phyloP scores from a whole-genome alignment of 805 yeast genomes.

The Wickerhamiella musiphila region DNA sequence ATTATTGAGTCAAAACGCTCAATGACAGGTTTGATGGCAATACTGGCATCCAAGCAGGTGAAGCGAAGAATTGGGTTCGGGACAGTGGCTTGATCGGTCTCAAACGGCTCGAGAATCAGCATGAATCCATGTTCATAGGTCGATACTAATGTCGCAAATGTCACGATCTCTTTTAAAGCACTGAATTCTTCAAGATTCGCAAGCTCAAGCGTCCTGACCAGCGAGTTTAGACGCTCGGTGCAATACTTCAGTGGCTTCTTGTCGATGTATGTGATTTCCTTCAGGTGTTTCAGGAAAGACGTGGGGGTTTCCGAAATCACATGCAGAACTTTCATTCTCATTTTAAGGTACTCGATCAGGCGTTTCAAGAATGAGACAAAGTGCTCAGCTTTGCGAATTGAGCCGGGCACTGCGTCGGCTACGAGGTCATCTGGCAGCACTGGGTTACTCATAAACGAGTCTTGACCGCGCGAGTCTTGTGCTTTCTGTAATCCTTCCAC shows the following conservation, averaged over 20 bases:
- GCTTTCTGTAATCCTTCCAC: conserved; percentile 70
- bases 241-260: conserved; percentile 82
- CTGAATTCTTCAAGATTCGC: conserved; percentile 78
- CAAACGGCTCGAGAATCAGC: conserved; percentile 86
- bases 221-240: conserved; percentile 72
- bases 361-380: conserved; percentile 84
- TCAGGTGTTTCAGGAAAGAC: conserved; percentile 80
- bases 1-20: conserved; percentile 84
- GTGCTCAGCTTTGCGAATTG: conserved; percentile 92
- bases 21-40: conserved; percentile 92
- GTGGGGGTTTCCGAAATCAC: conserved; percentile 96
- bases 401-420: conserved; percentile 92
- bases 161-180: conserved; percentile 88
- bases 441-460: conserved; percentile 71
- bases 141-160: conserved; percentile 88
- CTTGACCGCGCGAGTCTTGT: conserved; percentile 45
- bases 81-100: conserved; percentile 84
- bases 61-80: conserved; percentile 91
- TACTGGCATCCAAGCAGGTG: conserved; percentile 92
- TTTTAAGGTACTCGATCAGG: conserved; percentile 83
- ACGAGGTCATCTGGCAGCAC: conserved; percentile 69
- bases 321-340: conserved; percentile 93
- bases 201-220: conserved; percentile 79
- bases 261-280: conserved; percentile 84
- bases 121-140: conserved; percentile 90